Base-by-base conservation (phyloP, 2,329 filamentous ascomycete genomes). In the Stenocarpella maydis region DNA sequence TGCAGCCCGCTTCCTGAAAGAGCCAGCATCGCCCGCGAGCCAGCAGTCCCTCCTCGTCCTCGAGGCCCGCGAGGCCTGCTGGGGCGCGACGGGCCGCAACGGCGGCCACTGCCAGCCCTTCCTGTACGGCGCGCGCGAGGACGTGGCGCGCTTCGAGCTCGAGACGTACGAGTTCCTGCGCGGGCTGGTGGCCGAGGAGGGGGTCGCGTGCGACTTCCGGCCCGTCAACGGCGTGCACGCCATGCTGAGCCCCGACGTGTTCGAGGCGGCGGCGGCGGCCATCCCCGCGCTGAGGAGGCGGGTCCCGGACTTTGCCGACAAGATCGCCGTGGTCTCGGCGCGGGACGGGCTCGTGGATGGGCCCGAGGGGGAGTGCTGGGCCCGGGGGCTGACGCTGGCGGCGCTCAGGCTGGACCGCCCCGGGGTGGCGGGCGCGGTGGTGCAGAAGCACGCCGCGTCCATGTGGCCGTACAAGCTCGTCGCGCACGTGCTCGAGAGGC, bases 381-480 rank as follows among this genome's bases (percentile, higher is more conserved):
- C 74, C 8, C 67, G 67, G 10, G 75, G 78, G n/a, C 67, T 77
- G 47, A 78, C 77, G 1, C 80, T 93, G 4, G 80, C 79, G 34
- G 80, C 80, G 41, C 83, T 92, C 28, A 82, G 89, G 4, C 79
- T 91, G 1, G 53, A 69, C 54, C 47, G 55, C 24, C 84, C 86
- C 0, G 78, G 78, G 9, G 90, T 89, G 8, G 76, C 85, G 9
- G 92, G 90, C 2, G 91, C 89, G 7, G 84, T 94, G 4, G 81
- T 91, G 19, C 91, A 91, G 71, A 81, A 82, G 49, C 81, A 87
- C 50, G 92, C 92, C 0, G 92, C 90, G 0, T 89, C 88, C 73
- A 77, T 93, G 54, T 95, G 92, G 92, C 94, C 94, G 0, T 97
- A 97, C 79, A 97, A 96, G 80, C 86, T 97, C 21, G 90, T 97